Conservation (phyloP, 371 early-diverging fungal genomes). For the Mortierella sp. region DNA sequence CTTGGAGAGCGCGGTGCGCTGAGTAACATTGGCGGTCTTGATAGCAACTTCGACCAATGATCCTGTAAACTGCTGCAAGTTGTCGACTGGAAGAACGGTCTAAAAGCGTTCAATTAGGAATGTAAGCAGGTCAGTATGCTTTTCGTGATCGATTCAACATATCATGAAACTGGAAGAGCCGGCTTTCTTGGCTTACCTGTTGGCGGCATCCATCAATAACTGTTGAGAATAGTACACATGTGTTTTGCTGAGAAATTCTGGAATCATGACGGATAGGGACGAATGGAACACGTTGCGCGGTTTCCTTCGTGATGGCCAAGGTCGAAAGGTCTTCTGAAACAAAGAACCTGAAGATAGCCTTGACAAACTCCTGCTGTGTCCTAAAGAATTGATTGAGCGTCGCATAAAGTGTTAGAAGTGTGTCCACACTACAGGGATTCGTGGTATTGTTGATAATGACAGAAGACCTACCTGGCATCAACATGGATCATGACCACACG, state of each 20-base stretch:
- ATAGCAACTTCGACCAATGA: conserved; percentile 64
- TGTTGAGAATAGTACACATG: conserved; percentile 66
- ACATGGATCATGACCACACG: conserved; percentile 63
- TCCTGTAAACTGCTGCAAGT: conserved; percentile 63
- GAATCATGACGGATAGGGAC: conserved; percentile 47
- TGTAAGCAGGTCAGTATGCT: background rate
- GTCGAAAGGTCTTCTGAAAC: conserved; percentile 60
- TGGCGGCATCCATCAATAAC: conserved; percentile 67
- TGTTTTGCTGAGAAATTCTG: conserved; percentile 61
- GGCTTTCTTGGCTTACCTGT: conserved; percentile 58
- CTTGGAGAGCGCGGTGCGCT: conserved; percentile 62
- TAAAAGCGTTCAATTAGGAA: conserved; percentile 13
- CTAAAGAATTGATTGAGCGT: conserved; percentile 8
- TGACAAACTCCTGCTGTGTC: conserved; percentile 64
- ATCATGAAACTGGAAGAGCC: background rate
- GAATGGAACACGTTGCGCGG: conserved; percentile 33
- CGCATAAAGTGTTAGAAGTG: background rate
- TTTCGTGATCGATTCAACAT: background rate
- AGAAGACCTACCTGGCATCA: conserved; percentile 59
- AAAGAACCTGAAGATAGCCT: conserved; percentile 64
- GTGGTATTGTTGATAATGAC: background rate
- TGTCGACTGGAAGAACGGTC: conserved; percentile 66
- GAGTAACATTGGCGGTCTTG: conserved; percentile 54
- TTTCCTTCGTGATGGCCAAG: conserved; percentile 14
- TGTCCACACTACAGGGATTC: no score